Conservation (phyloP, 805 yeast species). For the Naumovozyma dairenensis region DNA sequence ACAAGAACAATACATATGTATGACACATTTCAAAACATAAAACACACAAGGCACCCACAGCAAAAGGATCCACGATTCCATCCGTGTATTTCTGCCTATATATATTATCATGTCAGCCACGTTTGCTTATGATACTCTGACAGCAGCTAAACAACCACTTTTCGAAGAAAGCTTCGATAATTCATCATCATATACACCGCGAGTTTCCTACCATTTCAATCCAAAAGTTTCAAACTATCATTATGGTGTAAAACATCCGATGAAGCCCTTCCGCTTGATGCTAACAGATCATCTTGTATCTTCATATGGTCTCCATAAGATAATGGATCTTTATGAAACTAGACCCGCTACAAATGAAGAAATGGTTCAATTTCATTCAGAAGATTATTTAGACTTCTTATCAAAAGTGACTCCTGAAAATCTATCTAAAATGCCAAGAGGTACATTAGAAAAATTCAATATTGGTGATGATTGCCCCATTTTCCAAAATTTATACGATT, state of each 20-base stretch:
- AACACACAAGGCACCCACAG: no score
- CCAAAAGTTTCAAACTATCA: conserved; percentile 74
- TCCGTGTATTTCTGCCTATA: no score
- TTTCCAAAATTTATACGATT: conserved; percentile 68
- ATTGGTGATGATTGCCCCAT: conserved; percentile 94
- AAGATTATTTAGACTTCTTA: conserved; percentile 74
- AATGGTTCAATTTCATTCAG: conserved; percentile 71
- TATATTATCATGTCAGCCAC: conserved; percentile 30
- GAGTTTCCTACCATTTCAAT: conserved; percentile 83
- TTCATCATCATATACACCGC: conserved; percentile 38
- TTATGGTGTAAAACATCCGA: conserved; percentile 92
- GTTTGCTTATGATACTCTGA: conserved; percentile 33
- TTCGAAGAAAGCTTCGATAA: conserved; percentile 41
- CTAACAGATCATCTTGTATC: conserved; percentile 85
- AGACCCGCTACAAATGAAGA: conserved; percentile 75
- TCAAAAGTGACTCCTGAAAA: conserved; percentile 70
- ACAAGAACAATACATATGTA: no score
- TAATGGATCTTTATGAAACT: conserved; percentile 84
- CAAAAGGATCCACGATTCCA: no score
- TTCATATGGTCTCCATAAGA: conserved; percentile 74
- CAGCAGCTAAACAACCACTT: conserved; percentile 35
- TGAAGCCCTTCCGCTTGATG: conserved; percentile 94
- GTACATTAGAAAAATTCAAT: conserved; percentile 55
- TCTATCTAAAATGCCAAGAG: conserved; percentile 42
- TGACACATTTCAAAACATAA: no score